Conservation (phyloP, 176 grass and related monocot species). For the Saccharum spontaneum region DNA sequence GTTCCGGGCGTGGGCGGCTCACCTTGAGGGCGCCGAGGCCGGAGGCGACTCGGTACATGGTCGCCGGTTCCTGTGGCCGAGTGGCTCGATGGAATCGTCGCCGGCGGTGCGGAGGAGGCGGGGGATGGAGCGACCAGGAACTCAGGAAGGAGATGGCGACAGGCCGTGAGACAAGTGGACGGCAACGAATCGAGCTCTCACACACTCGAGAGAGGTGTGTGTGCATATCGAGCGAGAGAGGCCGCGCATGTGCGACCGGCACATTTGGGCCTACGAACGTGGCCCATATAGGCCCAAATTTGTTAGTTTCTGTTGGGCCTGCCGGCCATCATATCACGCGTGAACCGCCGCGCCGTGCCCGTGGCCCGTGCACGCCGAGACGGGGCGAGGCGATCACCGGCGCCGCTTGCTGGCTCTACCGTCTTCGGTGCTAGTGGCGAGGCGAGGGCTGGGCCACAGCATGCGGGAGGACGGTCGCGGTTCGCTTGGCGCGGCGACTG, state of each 20-base stretch:
- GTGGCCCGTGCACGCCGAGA: constrained; percentile 30
- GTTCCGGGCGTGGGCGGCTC: constrained; percentile 21
- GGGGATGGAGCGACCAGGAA: neutral
- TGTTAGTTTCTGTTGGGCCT: neutral
- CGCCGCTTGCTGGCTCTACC: constrained; percentile 37
- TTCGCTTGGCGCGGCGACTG: constrained; percentile 36
- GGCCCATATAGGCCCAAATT: neutral
- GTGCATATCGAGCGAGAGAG: neutral
- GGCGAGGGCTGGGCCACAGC: constrained; percentile 24
- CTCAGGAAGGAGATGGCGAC: constrained; percentile 8
- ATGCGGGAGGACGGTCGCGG: constrained; percentile 35
- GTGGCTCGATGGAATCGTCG: constrained; percentile 10
- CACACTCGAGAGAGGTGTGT: neutral
- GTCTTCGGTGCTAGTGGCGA: constrained; percentile 40
- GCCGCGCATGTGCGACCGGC: neutral
- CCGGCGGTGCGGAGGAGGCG: constrained; percentile 35
- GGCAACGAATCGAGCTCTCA: constrained; percentile 12
- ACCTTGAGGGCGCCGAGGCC: constrained; percentile 80
- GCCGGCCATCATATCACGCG: neutral
- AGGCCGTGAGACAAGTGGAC: constrained; percentile 39
- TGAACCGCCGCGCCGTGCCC: constrained; percentile 30
- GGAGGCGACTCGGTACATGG: constrained; percentile 73
- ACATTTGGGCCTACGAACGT: neutral
- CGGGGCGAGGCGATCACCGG: constrained; percentile 45
- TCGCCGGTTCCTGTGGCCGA: constrained; percentile 2